A percentile compares a stretch with the other conserved stretches of the same genome.
Conservation (phyloP, 169 alveolate species). For the Ichthyophthirius multifiliis region DNA sequence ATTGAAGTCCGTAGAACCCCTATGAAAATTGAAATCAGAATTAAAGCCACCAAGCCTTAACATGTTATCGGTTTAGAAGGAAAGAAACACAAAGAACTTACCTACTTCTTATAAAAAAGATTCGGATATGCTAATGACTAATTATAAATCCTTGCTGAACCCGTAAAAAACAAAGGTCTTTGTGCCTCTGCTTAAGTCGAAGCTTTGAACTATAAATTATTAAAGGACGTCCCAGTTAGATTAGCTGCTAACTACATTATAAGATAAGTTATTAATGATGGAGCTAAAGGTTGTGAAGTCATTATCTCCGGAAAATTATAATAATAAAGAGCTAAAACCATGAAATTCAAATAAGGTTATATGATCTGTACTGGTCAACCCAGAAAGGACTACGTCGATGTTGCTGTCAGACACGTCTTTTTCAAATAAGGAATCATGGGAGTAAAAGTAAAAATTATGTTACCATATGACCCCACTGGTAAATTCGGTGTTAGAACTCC, state of each 20-base stretch:
- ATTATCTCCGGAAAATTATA: constrained; percentile 99
- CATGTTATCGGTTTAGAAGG: constrained; percentile 98
- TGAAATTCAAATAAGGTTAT: constrained; percentile 98
- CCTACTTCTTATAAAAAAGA: constrained; percentile 97
- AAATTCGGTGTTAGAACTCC: constrained; percentile 93
- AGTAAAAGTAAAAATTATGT: constrained; percentile 95
- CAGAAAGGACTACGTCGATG: constrained; percentile 93
- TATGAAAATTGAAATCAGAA: constrained; percentile 81
- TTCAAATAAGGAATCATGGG: constrained; percentile 87
- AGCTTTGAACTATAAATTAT: constrained; percentile 95
- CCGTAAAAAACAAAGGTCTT: constrained; percentile 94
- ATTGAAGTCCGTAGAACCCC: constrained; percentile 96
- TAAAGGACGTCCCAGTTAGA: constrained; percentile 98
- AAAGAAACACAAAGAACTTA: constrained; percentile 96
- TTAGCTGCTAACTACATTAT: constrained; percentile 98
- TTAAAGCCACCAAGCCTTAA: constrained; percentile 97
- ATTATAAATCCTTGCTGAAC: constrained; percentile 96
- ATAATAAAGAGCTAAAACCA: constrained; percentile 99
- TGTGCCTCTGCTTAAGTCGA: constrained; percentile 99
- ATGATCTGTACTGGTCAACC: constrained; percentile 99
- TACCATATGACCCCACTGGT: constrained; percentile 97
- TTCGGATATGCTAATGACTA: constrained; percentile 96
- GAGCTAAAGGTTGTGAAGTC: constrained; percentile 99
- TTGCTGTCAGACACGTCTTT: constrained; percentile 98
- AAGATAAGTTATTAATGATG: constrained; percentile 96